These are phyloP conservation scores for Novakomyces olei DNA, from an alignment of 805 yeast species.

Conservation along the genomic window DNA sequence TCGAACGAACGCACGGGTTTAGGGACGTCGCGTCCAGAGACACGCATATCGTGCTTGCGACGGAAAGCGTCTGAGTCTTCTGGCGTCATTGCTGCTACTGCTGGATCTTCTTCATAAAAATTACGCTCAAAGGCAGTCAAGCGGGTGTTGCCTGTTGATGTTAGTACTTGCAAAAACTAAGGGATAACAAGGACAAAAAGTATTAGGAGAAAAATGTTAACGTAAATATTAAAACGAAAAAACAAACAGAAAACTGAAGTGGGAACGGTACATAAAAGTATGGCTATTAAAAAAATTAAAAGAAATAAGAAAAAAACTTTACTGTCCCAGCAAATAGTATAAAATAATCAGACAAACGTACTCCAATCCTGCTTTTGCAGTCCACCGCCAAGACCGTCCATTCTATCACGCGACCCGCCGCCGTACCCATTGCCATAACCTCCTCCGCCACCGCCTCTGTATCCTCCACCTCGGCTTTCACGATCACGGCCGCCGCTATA, in stretches of 20 bases:
- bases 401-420: slow-evolving; percentile 20
- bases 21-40: slow-evolving; percentile 67
- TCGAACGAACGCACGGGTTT: slow-evolving; percentile 83
- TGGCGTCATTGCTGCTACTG: slow-evolving; percentile 52
- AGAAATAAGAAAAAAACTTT: no score
- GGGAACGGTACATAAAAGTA: no score
- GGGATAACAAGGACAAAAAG: no score
- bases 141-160: slow-evolving; percentile 35
- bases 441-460: slow-evolving; percentile 21
- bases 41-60: slow-evolving; percentile 64
- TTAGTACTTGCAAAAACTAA: no score
- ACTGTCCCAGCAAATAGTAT: no score
- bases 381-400: slow-evolving; percentile 28
- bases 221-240: no score
- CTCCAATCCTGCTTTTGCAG: slow-evolving; percentile 66
- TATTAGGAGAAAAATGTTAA: no score
- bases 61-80: slow-evolving; percentile 57
- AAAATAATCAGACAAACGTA: no score
- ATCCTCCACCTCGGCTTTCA: slow-evolving; percentile 20
- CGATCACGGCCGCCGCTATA: slow-evolving; percentile 15
- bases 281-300: no score
- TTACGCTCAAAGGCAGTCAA: slow-evolving; percentile 86
- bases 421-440: slow-evolving; percentile 14
- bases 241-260: no score
- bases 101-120: slow-evolving; percentile 70